These are phyloP conservation scores for Nicotiana undulata DNA, from an alignment of 257 asterid genomes.

Conservation along the genomic window DNA sequence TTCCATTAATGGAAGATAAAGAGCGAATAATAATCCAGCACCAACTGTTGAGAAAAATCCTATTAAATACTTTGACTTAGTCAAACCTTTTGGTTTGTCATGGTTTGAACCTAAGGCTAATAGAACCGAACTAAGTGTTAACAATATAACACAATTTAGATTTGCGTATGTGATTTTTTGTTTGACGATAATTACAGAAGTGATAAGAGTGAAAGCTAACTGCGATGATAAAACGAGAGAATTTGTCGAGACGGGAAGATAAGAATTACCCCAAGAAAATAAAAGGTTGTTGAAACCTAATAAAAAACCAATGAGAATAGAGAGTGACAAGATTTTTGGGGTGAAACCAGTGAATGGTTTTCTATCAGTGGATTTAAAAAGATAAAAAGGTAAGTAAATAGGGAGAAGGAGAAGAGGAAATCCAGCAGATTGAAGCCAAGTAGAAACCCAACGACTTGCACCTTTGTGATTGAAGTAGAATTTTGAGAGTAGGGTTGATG, in stretches of 20 bases:
- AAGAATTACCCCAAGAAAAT: constrained; percentile 53
- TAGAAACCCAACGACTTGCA: constrained; percentile 55
- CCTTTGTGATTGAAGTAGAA: constrained; percentile 73
- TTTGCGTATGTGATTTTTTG: constrained; percentile 37
- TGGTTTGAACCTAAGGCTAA: constrained; percentile 35
- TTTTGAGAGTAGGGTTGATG: constrained; percentile 43
- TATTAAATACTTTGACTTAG: constrained; percentile 26
- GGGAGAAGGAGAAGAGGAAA: constrained; percentile 57
- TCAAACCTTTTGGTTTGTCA: constrained; percentile 32
- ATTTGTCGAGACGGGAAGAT: constrained; percentile 51
- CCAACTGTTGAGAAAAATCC: constrained; percentile 50
- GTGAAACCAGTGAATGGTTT: constrained; percentile 41
- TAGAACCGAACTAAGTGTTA: constrained; percentile 47
- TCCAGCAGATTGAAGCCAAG: constrained; percentile 68
- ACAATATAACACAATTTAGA: constrained; percentile 53
- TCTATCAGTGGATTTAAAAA: constrained; percentile 24
- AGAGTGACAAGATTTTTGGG: constrained; percentile 5
- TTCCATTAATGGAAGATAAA: constrained; percentile 68
- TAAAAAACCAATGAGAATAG: constrained; percentile 29
- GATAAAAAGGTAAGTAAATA: constrained; percentile 26
- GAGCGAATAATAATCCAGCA: constrained; percentile 50
- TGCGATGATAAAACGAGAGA: constrained; percentile 55
- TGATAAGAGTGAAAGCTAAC: constrained; percentile 44
- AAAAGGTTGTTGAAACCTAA: constrained; percentile 51
- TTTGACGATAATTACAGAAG: constrained; percentile 44